Evolutionary conservation across 2,329 filamentous ascomycete species (phyloP).

Genomic region (Didymella sp.): DNA sequence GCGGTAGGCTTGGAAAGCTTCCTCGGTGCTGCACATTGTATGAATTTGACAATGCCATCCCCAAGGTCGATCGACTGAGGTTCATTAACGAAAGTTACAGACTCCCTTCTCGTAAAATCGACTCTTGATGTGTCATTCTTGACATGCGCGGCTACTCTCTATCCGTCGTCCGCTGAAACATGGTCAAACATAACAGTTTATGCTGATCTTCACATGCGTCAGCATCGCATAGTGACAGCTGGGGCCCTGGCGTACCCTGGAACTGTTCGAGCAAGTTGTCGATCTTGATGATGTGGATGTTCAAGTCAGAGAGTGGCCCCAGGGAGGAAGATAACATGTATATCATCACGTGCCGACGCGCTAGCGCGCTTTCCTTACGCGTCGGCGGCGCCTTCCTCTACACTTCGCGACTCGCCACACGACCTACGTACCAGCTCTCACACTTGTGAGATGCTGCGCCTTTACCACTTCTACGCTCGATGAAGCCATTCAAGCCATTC

Average conservation of each 20-base stretch:
- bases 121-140: too few relatives aligned
- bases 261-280: background rate
- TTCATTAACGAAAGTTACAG: too few relatives aligned
- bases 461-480: background rate
- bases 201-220: background rate
- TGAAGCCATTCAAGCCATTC: conserved; percentile 42
- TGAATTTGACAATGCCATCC: too few relatives aligned
- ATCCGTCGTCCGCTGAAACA: conserved; percentile 11
- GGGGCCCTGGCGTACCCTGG: background rate
- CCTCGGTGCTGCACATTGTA: too few relatives aligned
- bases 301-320: background rate
- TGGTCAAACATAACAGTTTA: conserved; percentile 14
- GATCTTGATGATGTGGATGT: background rate
- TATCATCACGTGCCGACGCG: background rate
- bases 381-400: background rate
- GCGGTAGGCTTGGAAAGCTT: too few relatives aligned
- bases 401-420: conserved; percentile 1
- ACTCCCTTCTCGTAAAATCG: too few relatives aligned
- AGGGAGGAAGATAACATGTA: background rate
- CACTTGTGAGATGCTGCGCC: conserved; percentile 2
- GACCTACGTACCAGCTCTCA: background rate
- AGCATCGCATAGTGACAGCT: background rate
- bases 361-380: conserved; percentile 6
- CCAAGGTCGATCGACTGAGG: too few relatives aligned
- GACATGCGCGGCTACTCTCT: conserved; percentile 2